Base-by-base conservation (phyloP, 139 green algal genomes). In the Axilococcus clingmanii region DNA sequence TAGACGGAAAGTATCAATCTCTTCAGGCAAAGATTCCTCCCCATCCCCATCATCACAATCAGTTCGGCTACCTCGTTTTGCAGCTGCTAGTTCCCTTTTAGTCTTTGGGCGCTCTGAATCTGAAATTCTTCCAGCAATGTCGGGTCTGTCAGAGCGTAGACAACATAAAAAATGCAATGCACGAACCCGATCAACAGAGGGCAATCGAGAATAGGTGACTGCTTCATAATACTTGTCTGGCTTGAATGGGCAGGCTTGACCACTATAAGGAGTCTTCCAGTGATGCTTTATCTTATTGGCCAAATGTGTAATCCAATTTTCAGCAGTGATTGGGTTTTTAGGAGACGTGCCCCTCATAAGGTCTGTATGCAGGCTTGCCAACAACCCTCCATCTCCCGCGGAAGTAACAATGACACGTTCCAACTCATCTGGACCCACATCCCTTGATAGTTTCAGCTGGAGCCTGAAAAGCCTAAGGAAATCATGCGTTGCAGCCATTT, bases 221-320 rank as follows among this genome's bases (percentile, higher is more conserved):
- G 62, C 62, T 44, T 71, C 62, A 28, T 55, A 58, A 37, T 71
- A 71, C 38, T 71, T 71, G 27, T 65, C 62, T 0, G 62, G 62
- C 45, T 65, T 65, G 55, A 71, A 71, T 15, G 62, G 62, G 55
- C 62, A 71, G 41, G 59, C 43, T 36, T 34, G 19, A 27, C 58
- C 58, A 31, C 32, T 48, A 53, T 44, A 20, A 23, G 41, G 45
- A 1, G 24, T 51, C 23, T 46, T 44, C 62, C 62, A 71, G 53
- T 71, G 62, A 33, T 44, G 65, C 53, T 65, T 64, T 23, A 71
- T 65, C 30, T 71, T 71, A 52, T 71, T 71, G 29, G 47, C 62
- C 36, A 71, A 52, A 50, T 71, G 62, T 11, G 53, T 27, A 38
- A 35, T 16, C 62, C 62, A 71, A 37, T 57, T 51, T 35, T 36